Base-by-base conservation (phyloP, 2,329 filamentous ascomycete genomes). In the Xylariaceae sp. region DNA sequence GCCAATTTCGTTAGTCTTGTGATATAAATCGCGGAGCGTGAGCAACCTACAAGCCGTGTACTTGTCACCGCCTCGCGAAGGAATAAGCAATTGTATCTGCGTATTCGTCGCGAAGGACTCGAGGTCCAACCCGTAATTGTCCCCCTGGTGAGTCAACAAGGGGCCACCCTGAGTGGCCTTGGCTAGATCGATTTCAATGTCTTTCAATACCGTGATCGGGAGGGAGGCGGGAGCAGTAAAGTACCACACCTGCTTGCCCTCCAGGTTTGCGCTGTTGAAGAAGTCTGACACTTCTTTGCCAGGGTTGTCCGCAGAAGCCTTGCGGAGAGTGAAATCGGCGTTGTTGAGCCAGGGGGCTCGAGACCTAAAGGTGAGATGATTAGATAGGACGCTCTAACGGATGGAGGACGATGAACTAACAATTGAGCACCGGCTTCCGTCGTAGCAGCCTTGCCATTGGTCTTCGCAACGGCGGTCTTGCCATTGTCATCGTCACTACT, bases 201-300 rank as follows among this genome's bases (percentile, higher is more conserved):
- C 80, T 69, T 85, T 82, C 51, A 92, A 75, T 1, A 87, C 79
- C 9, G 82, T 84, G 58, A 92, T 80, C n/a, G 88, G 84, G 2
- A 91, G 76, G 9, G 83, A 84, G 4, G 85, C 82, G 1, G 89
- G 89, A 2, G 87, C 86, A 8, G 87, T 89, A 66, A 92, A 90
- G 71, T 91, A 89, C 89, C 88, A 92, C 60, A 92, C 78, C 71
- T 92, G 86, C 76, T 90, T 91, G 63, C 86, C 87, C 58, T 84
- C 76, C 6, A 87, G 71, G 66, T 83, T 82, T 57, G 80, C 79
- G 59, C 82, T 77, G 67, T 77, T 80, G 66, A 89, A 84, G 56
- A 87, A 73, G 18, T 81, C 75, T 7, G 80, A 72, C 60, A 83
- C 73, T 68, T 82, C 75, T 66, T 79, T 72, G 69, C 76, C 70